Base-by-base conservation (phyloP, 2,329 filamentous ascomycete species). In the Parastagonospora nodorum region DNA sequence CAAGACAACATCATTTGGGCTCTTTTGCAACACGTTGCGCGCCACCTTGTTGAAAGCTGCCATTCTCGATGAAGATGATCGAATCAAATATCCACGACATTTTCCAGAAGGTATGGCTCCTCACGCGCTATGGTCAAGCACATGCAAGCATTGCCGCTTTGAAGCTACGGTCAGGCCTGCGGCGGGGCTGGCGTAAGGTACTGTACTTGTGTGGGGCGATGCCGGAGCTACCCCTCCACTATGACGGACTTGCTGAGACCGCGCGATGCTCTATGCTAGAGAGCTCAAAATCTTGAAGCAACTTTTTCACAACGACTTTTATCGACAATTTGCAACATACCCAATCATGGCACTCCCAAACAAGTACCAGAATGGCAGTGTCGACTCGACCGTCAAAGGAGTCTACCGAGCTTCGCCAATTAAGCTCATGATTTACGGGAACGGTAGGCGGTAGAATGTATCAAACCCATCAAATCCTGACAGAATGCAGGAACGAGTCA, bases 1-100 rank as follows among this genome's bases (percentile, higher is more conserved):
- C 69, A 97, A 93, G 68, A 97, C 93, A 42, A 97, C 84, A 80
- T 97, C 94, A 74, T 97, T 93, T 57, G 92, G 85, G 74, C 93
- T 93, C 80, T 97, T 92, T 65, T 86, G 77, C 54, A 96, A 85
- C 64, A 96, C 85, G 67, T 86, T 83, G 55, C 67, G 61, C 12
- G 67, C 57, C 35, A 61, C 51, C 58, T 51, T 65, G 57, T 64
- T 66, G 53, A 69, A 67, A 27, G 59, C 41, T 38, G 67, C 66
- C 68, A 71, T 69, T 9, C 38, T 61, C 43, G 7, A 39, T 41
- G 10, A 28, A 16, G 28, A 19, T 42, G 31, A 8, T 29, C 42
- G 14, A 38, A 36, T 24, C 48, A 12, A 12, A 2, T 39, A 5
- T 15, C 11, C 10, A 16, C 48, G 27, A 44, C 40, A 55, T 48